Percentiles rank a stretch among this genome's conserved stretches.
Evolutionary conservation across 306 rosid species (phyloP).

Genomic region (Vicia faba): DNA sequence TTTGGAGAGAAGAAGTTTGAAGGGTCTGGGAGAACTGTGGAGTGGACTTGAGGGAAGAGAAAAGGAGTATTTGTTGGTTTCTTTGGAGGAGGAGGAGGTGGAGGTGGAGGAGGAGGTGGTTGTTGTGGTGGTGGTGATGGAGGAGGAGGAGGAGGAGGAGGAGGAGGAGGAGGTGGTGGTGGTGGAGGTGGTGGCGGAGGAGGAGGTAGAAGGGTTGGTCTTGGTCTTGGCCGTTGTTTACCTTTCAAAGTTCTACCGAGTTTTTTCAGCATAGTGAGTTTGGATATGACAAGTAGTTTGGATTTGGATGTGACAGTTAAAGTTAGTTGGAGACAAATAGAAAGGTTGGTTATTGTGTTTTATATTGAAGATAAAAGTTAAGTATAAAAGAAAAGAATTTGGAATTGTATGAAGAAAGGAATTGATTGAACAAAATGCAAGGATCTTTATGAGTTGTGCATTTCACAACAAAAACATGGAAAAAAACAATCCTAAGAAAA

Average conservation of each 20-base stretch:
- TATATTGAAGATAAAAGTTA: slow-evolving; percentile 1
- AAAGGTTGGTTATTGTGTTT: slow-evolving; percentile 2
- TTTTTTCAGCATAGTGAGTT: slow-evolving; percentile 50
- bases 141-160: neutral
- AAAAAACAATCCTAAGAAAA: neutral
- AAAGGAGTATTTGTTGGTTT: slow-evolving; percentile 46
- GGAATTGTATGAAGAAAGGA: slow-evolving; percentile 36
- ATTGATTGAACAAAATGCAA: slow-evolving; percentile 43
- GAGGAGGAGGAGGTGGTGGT: neutral
- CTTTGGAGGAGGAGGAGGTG: neutral
- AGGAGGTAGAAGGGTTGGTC: neutral
- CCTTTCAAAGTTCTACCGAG: slow-evolving; percentile 5
- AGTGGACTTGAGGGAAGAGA: slow-evolving; percentile 58
- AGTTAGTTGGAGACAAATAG: slow-evolving; percentile 32
- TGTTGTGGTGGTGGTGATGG: neutral
- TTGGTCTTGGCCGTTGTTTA: slow-evolving; percentile 4
- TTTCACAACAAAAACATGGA: slow-evolving; percentile 6
- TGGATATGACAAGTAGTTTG: neutral
- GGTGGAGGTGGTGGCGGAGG: neutral
- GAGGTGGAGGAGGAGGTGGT: neutral
- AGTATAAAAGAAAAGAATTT: slow-evolving; percentile 27
- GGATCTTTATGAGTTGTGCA: slow-evolving; percentile 41
- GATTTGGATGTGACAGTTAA: slow-evolving; percentile 19
- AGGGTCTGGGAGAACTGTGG: slow-evolving; percentile 78
- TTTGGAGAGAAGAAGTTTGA: slow-evolving; percentile 61